phyloP scores from a whole-genome alignment of 495 filamentous ascomycete species.

The Darksidea phi region DNA sequence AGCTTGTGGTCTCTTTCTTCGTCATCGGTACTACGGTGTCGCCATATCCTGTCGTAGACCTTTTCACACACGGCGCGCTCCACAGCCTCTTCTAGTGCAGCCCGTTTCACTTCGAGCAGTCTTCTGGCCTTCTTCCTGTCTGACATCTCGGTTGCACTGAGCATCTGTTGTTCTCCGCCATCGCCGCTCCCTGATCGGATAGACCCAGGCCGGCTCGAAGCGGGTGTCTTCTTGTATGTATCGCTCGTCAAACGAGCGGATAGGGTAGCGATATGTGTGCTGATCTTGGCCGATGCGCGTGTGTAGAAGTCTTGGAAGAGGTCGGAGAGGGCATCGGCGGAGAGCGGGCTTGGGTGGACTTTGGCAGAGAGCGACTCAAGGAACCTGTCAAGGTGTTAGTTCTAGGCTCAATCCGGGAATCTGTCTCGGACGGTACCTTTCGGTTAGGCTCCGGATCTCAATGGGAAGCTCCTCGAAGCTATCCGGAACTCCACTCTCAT shows the following conservation, averaged over 20 bases:
- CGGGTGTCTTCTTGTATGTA: constrained; percentile 54
- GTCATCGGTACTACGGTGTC: constrained; percentile 87
- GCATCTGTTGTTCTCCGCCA: constrained; percentile 76
- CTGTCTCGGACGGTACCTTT: constrained; percentile 57
- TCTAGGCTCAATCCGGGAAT: background rate
- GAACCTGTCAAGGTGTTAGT: constrained; percentile 58
- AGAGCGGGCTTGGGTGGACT: constrained; percentile 78
- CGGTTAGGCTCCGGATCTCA: constrained; percentile 83
- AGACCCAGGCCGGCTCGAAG: constrained; percentile 16
- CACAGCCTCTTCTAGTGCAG: constrained; percentile 84
- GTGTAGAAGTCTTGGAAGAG: constrained; percentile 94
- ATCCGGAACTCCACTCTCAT: constrained; percentile 53
- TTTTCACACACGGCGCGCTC: constrained; percentile 83
- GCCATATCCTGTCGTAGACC: constrained; percentile 83
- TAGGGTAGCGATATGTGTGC: constrained; percentile 80
- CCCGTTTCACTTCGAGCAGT: constrained; percentile 70
- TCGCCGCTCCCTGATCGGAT: constrained; percentile 40
- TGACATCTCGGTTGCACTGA: constrained; percentile 81
- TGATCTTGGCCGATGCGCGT: constrained; percentile 76
- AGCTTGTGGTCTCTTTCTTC: constrained; percentile 94
- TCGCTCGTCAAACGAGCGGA: constrained; percentile 71
- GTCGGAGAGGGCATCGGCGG: constrained; percentile 77
- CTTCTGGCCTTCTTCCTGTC: constrained; percentile 75
- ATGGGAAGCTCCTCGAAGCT: constrained; percentile 86
- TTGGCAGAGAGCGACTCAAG: constrained; percentile 86